These are phyloP conservation scores for Penicillium verhagenii DNA, from an alignment of 495 filamentous ascomycete species.

Conservation along the genomic window DNA sequence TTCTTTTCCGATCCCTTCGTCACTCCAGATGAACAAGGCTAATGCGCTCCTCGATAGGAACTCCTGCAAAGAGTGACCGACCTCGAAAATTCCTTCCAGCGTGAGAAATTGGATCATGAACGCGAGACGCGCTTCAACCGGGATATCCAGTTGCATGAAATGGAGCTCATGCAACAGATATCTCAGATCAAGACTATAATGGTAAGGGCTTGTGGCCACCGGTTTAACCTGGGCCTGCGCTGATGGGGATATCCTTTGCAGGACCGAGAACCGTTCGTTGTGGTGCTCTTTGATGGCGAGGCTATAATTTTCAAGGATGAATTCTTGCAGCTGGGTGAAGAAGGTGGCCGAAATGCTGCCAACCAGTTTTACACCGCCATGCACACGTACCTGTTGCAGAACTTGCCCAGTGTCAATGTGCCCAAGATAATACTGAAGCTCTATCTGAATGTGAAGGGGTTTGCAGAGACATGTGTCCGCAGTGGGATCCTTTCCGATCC, in stretches of 20 bases:
- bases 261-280: slow-evolving; percentile 73
- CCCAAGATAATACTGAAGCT: slow-evolving; percentile 67
- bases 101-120: slow-evolving; percentile 52
- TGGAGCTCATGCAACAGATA: slow-evolving; percentile 53
- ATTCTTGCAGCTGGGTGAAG: slow-evolving; percentile 59
- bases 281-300: slow-evolving; percentile 76
- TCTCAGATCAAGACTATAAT: slow-evolving; percentile 49
- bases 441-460: slow-evolving; percentile 65
- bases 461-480: slow-evolving; percentile 58
- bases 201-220: slow-evolving; percentile 31
- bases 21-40: slow-evolving; percentile 11
- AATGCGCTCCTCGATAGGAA: slow-evolving; percentile 35
- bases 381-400: slow-evolving; percentile 43
- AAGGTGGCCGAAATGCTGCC: slow-evolving; percentile 72
- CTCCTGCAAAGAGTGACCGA: slow-evolving; percentile 48
- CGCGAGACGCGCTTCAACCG: slow-evolving; percentile 56
- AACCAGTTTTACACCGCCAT: slow-evolving; percentile 57
- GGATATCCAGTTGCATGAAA: slow-evolving; percentile 53
- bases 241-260: slow-evolving; percentile 33
- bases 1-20: slow-evolving; percentile 2
- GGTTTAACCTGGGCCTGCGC: slow-evolving; percentile 6
- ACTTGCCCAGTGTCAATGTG: slow-evolving; percentile 43
- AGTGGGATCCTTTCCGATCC: slow-evolving; percentile 56
- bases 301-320: slow-evolving; percentile 72
- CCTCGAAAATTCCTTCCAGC: slow-evolving; percentile 46